Percentiles rank a stretch among this genome's conserved stretches.
Conservation (phyloP, 371 early-diverging fungal genomes). For the Apophysomyces sp. region DNA sequence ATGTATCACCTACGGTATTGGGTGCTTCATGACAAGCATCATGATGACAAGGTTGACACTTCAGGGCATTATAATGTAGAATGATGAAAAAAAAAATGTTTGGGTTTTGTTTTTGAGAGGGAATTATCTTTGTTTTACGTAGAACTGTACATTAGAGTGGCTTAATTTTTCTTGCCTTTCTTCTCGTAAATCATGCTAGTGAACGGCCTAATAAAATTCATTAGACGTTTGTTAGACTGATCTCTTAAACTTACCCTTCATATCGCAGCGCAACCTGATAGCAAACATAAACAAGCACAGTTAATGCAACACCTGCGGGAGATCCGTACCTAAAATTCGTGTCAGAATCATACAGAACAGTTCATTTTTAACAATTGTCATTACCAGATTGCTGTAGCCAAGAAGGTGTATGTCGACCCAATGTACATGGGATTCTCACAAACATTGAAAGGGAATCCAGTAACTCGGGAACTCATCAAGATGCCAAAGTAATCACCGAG, state of each 20-base stretch:
- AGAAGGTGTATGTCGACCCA: constrained; percentile 87
- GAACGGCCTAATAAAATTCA: constrained; percentile 54
- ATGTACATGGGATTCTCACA: constrained; percentile 93
- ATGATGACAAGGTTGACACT: constrained; percentile 2
- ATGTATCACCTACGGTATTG: constrained; percentile 13
- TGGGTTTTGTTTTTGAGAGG: no score
- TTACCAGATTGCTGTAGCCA: constrained; percentile 85
- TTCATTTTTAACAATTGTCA: not conserved
- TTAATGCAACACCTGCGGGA: constrained; percentile 70
- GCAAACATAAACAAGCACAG: constrained; percentile 69
- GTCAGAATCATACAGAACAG: not conserved
- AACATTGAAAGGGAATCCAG: constrained; percentile 90
- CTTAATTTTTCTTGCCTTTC: constrained; percentile 46
- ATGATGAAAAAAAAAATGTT: not conserved
- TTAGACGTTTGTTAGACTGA: not conserved
- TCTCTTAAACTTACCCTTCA: constrained; percentile 67
- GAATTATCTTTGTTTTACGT: not conserved
- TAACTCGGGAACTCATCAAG: constrained; percentile 83
- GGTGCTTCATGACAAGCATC: constrained; percentile 14
- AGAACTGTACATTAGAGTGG: not conserved
- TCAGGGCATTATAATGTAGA: not conserved
- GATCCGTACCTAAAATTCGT: constrained; percentile 48
- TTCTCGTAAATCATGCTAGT: constrained; percentile 80
- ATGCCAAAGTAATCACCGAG: constrained; percentile 95
- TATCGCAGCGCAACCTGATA: constrained; percentile 75